phyloP scores from a whole-genome alignment of 2,329 filamentous ascomycete genomes.

The Pseudogymnoascus sp. region DNA sequence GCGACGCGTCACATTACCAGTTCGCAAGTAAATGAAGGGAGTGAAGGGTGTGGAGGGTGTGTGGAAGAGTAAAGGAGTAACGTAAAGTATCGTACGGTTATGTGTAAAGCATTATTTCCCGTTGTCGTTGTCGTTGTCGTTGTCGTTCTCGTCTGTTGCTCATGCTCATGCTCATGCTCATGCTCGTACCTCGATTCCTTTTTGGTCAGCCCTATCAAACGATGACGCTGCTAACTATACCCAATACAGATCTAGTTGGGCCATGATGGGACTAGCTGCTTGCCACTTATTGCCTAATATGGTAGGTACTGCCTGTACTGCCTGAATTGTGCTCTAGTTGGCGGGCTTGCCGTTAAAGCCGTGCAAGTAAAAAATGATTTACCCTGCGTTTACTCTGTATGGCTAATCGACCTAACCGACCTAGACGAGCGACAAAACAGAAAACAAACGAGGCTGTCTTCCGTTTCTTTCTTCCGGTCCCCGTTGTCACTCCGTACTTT shows the following conservation, averaged over 20 bases:
- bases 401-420: too few species aligned
- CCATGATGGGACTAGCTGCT: neutral
- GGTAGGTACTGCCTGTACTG: neutral
- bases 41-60: too few species aligned
- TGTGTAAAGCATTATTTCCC: too few species aligned
- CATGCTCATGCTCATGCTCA: neutral
- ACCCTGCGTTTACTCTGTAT: neutral
- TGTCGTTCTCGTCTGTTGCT: too few species aligned
- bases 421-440: too few species aligned
- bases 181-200: neutral
- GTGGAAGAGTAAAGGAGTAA: neutral
- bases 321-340: neutral
- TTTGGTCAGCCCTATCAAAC: neutral
- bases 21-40: too few species aligned
- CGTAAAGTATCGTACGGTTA: too few species aligned
- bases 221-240: neutral
- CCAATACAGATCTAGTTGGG: neutral
- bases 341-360: neutral
- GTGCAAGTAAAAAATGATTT: neutral
- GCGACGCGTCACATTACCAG: neutral
- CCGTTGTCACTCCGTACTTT: neutral
- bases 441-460: conserved; percentile 3
- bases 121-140: too few species aligned
- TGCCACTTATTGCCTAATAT: neutral
- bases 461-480: neutral